phyloP scores from a whole-genome alignment of 495 filamentous ascomycete species.

The Aspergillus bertholletiae region DNA sequence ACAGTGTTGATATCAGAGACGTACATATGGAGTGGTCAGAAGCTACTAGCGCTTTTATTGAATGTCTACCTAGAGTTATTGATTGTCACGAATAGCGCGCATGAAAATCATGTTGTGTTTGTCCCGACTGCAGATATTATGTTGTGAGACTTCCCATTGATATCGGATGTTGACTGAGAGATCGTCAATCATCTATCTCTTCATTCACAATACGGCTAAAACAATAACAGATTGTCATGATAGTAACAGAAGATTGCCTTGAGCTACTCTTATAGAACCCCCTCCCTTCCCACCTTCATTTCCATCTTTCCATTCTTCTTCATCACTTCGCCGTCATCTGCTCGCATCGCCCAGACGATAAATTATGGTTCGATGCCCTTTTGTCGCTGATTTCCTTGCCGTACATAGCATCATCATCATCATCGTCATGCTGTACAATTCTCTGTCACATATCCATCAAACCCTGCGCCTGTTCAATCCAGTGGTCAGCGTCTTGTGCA shows the following conservation, averaged over 20 bases:
- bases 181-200: too few species aligned
- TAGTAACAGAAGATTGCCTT: background rate
- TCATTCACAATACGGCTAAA: too few species aligned
- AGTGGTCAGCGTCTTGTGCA: background rate
- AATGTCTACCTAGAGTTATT: background rate
- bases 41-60: too few species aligned
- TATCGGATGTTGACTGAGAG: too few species aligned
- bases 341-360: too few species aligned
- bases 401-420: background rate
- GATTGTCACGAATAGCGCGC: background rate
- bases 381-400: too few species aligned
- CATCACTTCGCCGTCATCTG: background rate
- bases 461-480: background rate
- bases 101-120: too few species aligned
- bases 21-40: background rate
- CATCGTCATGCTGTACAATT: background rate
- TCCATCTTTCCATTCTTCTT: background rate
- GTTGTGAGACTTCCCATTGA: too few species aligned
- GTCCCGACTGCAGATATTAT: too few species aligned
- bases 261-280: background rate
- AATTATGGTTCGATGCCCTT: too few species aligned
- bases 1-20: background rate
- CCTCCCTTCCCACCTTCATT: background rate
- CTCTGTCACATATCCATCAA: background rate
- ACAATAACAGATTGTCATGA: too few species aligned